Evolutionary conservation across 441 rosid species (phyloP), one percentile per base, ranked within the genome.

Genomic region (Adansonia gregorii): DNA sequence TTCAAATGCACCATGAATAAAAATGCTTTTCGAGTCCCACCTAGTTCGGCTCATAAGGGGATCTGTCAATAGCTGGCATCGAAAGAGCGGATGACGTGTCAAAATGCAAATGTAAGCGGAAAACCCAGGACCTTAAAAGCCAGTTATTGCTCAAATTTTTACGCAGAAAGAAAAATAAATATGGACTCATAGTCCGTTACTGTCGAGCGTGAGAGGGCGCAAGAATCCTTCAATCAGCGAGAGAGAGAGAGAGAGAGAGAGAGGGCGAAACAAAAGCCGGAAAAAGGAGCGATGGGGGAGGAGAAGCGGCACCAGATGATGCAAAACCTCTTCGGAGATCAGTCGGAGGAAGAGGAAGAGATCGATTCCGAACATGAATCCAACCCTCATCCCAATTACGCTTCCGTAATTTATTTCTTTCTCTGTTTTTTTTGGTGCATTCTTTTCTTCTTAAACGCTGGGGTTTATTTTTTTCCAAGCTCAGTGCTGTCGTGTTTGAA

Each of bases 351-450:
- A 74, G 98, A 90, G 48, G 88, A 86, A 79, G 93, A 90, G 82
- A 76, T 94, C 75, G 98, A 96, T 82, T 96, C 98, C 80, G 98
- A 93, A 80, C 98, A 94, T 76, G 99, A 96, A 77, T 96, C 98
- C 68, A 96, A 92, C 72, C 97, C 94, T 74, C 98, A 93, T 56
- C 97, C 99, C 8, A 86, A 83, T 67, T 90, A 91, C 78, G 91
- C 86, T 35, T 94, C 98, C 9, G 99, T 96, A 89, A 70, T 19
- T 49, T 76, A 52, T 10, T 59, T 51, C 45, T 2, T 2, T 8
- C 17, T 54, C 45, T 54, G 7, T 27, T 27, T 41, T 24, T 3
- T 7, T 49, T 76, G 5, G 9, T 24, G 27, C 27, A 24, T 24
- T 24, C 27, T 24, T 24, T 24, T 24, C 27, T 24, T 24, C 27